Evolutionary conservation across 139 green algal species (phyloP).

Genomic region (Astrephomene gubernaculifera): DNA sequence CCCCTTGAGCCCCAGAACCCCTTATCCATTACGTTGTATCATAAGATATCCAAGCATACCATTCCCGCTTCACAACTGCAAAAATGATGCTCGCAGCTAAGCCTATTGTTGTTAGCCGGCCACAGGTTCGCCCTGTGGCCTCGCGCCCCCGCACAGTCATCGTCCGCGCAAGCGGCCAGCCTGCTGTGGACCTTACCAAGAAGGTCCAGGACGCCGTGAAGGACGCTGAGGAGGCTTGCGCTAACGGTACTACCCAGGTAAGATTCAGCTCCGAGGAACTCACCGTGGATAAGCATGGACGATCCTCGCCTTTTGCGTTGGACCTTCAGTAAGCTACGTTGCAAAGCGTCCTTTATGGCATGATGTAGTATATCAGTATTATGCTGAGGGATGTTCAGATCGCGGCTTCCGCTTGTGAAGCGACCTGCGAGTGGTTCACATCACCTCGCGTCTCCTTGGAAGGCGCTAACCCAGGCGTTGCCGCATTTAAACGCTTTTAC

Average conservation of each 20-base stretch:
- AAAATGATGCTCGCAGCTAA: constrained; percentile 36
- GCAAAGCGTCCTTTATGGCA: no score
- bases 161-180: constrained; percentile 42
- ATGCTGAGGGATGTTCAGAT: no score
- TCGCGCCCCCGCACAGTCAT: constrained; percentile 27
- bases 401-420: no score
- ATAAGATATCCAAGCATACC: no score
- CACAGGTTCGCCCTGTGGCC: constrained; percentile 24
- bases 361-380: no score
- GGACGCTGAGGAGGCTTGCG: constrained; percentile 50
- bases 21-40: not conserved
- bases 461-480: no score
- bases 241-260: constrained; percentile 37
- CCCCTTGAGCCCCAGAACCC: not conserved
- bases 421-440: no score
- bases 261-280: no score
- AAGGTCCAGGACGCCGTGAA: constrained; percentile 45
- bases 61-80: not conserved
- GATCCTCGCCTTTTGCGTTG: no score
- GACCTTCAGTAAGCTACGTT: no score
- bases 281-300: no score
- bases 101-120: constrained; percentile 31
- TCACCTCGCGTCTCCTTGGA: no score
- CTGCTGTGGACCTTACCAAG: constrained; percentile 38
- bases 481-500: not conserved